Conservation (phyloP, 345 rosid species). For the Aegle marmelos region DNA sequence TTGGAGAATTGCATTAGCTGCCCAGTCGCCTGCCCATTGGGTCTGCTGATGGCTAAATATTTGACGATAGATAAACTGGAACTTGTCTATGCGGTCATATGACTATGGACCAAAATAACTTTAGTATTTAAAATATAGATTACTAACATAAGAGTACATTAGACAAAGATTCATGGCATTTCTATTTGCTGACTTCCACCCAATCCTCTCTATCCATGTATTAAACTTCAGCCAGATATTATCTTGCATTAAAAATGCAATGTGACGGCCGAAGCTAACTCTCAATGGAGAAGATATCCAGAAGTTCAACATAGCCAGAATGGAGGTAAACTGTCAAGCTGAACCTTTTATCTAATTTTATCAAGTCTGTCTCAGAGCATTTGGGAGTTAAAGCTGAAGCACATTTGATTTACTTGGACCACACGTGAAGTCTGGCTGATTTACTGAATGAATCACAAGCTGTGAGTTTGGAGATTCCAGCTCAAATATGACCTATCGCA, state of each 20-base stretch:
- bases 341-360: background rate
- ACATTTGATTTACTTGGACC: slow-evolving; percentile 35
- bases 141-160: background rate
- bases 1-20: background rate
- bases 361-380: background rate
- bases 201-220: background rate
- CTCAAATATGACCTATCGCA: slow-evolving; percentile 64
- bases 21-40: background rate
- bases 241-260: background rate
- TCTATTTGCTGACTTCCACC: background rate
- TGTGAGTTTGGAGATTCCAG: slow-evolving; percentile 53
- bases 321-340: background rate
- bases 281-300: background rate
- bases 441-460: slow-evolving; percentile 48
- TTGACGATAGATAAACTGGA: background rate
- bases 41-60: background rate
- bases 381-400: slow-evolving; percentile 33
- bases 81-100: too few relatives aligned
- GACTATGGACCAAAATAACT: background rate
- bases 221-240: background rate
- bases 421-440: slow-evolving; percentile 57
- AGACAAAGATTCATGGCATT: background rate
- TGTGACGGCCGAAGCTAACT: too few relatives aligned
- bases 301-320: background rate
- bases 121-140: background rate